Percentiles rank a stretch among this genome's conserved stretches.
These are phyloP conservation scores for Tetrastigma voinierianum DNA, from an alignment of 164 flowering plant genomes.

Conservation along the genomic window DNA sequence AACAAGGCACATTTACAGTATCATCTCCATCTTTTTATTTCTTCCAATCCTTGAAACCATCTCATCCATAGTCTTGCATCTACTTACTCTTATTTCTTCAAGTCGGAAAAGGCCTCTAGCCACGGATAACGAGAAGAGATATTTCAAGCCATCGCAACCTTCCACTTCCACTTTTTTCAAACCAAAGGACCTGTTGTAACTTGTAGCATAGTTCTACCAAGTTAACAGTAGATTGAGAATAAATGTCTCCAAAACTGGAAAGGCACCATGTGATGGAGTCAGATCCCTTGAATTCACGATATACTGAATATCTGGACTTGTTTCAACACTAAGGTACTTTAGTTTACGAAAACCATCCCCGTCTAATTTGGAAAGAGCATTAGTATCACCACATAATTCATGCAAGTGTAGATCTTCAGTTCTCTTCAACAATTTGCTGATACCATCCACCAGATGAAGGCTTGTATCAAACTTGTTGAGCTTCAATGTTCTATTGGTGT, in stretches of 20 bases:
- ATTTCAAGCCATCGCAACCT: background rate
- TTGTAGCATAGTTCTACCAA: background rate
- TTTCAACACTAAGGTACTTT: conserved; percentile 9
- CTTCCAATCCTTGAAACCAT: no score
- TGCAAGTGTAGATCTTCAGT: no score
- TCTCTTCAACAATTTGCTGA: conserved; percentile 3
- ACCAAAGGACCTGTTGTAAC: background rate
- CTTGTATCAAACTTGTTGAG: background rate
- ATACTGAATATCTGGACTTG: background rate
- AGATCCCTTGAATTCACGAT: background rate
- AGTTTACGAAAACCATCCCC: background rate
- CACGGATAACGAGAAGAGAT: conserved; percentile 5
- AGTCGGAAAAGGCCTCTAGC: no score
- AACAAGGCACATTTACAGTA: no score
- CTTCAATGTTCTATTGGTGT: background rate
- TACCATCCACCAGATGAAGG: background rate
- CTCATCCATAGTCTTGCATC: no score
- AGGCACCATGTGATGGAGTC: background rate
- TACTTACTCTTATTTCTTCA: no score
- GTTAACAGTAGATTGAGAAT: no score
- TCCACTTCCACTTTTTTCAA: background rate
- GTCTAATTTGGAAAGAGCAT: no score
- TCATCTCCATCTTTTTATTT: no score
- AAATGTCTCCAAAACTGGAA: conserved; percentile 12
- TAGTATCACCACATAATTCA: no score